Evolutionary conservation across 2,329 filamentous ascomycete genomes (phyloP), one percentile per base, ranked within the genome.

Genomic region (Penicillium sp.): DNA sequence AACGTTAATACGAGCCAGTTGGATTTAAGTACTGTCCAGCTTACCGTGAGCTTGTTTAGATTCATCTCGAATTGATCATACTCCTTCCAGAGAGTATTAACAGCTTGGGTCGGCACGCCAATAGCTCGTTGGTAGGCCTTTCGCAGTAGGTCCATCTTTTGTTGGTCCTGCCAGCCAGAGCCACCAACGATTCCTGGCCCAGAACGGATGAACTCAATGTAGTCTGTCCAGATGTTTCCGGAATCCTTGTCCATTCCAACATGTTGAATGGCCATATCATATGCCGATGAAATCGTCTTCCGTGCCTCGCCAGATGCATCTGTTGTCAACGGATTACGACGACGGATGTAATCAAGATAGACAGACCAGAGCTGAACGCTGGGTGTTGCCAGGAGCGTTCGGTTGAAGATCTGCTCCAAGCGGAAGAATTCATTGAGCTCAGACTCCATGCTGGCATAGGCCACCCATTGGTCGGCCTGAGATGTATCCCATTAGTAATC

Each of bases 61-160:
- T 88, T 86, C 84, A 94, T 92, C 76, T 99, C 94, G 70, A 99
- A 99, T 65, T 90, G 87, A 72, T 97, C 92, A 70, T 99, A 99
- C 70, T 99, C 93, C 72, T 95, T 96, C 95, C 94, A 99, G 15
- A 99, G 78, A 51, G 83, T 84, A 68, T 93, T 90, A 48, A 96
- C 85, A 33, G 88, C 89, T 53, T 88, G 85, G 61, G 91, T 96
- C 5, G 95, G 95, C 39, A 97, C 85, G 63, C 86, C 87, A 57
- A 97, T 90, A 15, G 93, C 93, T 52, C 88, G 88, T 68, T 97
- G 92, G 72, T 97, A 99, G 0, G 91, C 90, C 72, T 95, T 96
- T 58, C 94, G 88, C 50, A 99, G 78, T 65, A 90, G 82, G 68
- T 99, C 94, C 89, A 96, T 96, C 81, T 99, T 99, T 72, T 97